Base-by-base conservation (phyloP, 2,329 filamentous ascomycete species). In the Calonectria leucothoes region DNA sequence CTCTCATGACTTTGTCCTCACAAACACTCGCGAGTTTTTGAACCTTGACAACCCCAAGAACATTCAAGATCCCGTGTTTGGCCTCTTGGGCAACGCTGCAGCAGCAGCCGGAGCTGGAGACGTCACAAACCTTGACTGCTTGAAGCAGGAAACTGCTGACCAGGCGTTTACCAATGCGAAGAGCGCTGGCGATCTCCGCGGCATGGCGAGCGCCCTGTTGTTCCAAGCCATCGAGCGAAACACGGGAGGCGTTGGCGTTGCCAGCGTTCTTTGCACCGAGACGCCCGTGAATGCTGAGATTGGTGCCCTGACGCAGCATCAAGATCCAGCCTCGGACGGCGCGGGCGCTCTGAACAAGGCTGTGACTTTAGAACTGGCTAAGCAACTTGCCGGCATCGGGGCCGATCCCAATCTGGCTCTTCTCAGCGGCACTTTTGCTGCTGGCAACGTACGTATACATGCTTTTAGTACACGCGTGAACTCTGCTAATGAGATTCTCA, bases 261-360 rank as follows among this genome's bases (percentile, higher is more conserved):
- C 76, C 1, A 79, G 77, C 12, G 57, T 48, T 45, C 75, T 88
- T 63, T 94, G 92, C 85, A 87, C 83, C 83, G 81, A 91, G 79
- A 85, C 83, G 49, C 90, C 92, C 20, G 86, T 87, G 71, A 94
- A 94, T 84, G 88, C 92, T 3, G 92, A 94, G 84, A 93, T 94
- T 78, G 89, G 87, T 33, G 91, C 91, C 52, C 82, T 94, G 72
- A 84, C 86, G 68, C 91, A 93, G 83, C 92, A 94, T 83, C 92
- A 94, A 84, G 92, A 94, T 81, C 91, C 92, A 33, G 92, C 92
- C 25, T 90, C 90, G 0, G 80, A 86, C 4, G 88, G 88, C 51
- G 90, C 91, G 15, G 87, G 88, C 17, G 88, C 82, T 1, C 84
- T 86, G 61, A 94, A 94, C 86, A 93, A 92, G 85, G 85, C 86